Evolutionary conservation across 495 filamentous ascomycete species (phyloP), one percentile per base, ranked within the genome.

Genomic region (Xylaria castorea): DNA sequence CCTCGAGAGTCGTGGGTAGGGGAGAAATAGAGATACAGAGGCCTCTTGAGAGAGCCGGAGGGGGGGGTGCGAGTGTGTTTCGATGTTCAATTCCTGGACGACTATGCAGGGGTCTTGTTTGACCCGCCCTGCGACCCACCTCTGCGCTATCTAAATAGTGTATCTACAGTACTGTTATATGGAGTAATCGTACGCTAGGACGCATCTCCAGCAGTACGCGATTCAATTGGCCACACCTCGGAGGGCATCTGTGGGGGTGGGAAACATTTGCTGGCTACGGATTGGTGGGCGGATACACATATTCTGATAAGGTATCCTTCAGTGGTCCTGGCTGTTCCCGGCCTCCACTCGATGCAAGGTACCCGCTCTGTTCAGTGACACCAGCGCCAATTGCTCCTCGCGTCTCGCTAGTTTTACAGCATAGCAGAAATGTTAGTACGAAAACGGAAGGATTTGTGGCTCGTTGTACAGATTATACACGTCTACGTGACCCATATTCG

Each of bases 71-170:
- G 30, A 44, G 64, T 40, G 48, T 67, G 46, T 67, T 67, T 67
- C 65, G 16, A 51, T 46, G 30, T 46, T 40, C 16, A 20, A 61
- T 61, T 40, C 58, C 36, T 62, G n/a, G 36, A 25, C n/a, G 38
- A 44, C 1, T 11, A 64, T 55, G 66, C 66, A 68, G 66, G 66
- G 66, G 50, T 53, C 50, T 27, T 42, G 66, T 68, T 68, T 68
- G 48, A 68, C 66, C 66, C 66, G 50, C 66, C 34, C 32, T 2
- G 6, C 12, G 50, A n/a, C 58, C 32, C 58, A n/a, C 55, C 53
- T n/a, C 3, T 38, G 18, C 18, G 18, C 34, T 61, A 38, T 61
- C 58, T 36, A n/a, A n/a, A n/a, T n/a, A n/a, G n/a, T n/a, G n/a
- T n/a, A 61, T 40, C 48, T 51, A 51, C 55, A 14, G 7, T 18